These are phyloP conservation scores for Starmerella potacharoeniae DNA, from an alignment of 805 yeast species.

Conservation along the genomic window DNA sequence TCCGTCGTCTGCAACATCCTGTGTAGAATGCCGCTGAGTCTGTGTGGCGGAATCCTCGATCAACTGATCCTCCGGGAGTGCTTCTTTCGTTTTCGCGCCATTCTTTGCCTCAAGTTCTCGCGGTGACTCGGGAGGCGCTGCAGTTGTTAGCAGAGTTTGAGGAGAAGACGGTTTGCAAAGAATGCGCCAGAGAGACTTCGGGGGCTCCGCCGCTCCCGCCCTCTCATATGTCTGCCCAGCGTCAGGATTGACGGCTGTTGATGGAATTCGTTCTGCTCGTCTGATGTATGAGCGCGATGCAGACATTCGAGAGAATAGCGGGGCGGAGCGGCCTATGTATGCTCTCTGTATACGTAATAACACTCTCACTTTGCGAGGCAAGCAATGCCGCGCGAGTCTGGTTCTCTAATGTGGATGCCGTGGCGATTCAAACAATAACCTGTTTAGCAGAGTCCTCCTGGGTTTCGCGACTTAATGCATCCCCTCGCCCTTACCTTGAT, in stretches of 20 bases:
- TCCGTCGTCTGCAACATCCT: not conserved
- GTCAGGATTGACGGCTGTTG: not conserved
- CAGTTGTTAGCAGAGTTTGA: not conserved
- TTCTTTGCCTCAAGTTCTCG: not conserved
- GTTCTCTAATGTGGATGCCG: not conserved
- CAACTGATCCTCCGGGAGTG: not conserved
- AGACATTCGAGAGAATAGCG: not conserved
- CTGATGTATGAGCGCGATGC: not conserved
- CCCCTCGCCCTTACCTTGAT: too few relatives aligned
- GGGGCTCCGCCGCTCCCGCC: not conserved
- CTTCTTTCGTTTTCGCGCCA: not conserved
- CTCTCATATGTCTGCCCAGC: not conserved
- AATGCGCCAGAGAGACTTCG: not conserved
- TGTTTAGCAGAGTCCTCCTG: too few relatives aligned
- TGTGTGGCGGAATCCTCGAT: constrained; percentile 2
- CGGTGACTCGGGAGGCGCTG: not conserved
- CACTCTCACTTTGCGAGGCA: not conserved
- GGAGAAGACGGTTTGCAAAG: not conserved
- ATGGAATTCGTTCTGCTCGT: not conserved
- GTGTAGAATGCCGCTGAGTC: not conserved
- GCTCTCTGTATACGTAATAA: not conserved
- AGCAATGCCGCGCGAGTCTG: not conserved
- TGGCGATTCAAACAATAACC: too few relatives aligned
- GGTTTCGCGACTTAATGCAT: too few relatives aligned
- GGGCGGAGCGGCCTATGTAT: not conserved